These are phyloP conservation scores for Cercospora zeina DNA, from an alignment of 2,329 filamentous ascomycete species.

Conservation along the genomic window DNA sequence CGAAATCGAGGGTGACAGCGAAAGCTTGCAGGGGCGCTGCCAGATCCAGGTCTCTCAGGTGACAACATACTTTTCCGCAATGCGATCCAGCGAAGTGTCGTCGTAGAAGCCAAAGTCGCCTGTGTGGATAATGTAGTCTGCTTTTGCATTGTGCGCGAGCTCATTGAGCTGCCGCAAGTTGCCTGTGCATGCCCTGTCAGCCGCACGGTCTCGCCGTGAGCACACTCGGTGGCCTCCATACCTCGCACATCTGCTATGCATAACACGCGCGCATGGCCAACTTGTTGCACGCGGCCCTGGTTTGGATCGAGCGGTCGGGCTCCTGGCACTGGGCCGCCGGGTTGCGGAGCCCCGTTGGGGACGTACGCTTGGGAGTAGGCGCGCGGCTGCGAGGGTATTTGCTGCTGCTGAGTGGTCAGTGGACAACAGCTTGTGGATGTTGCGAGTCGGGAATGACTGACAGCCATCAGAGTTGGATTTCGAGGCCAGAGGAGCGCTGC, in stretches of 20 bases:
- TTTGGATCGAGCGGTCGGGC: constrained; percentile 53
- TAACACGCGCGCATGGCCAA: constrained; percentile 51
- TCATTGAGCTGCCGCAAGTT: constrained; percentile 95
- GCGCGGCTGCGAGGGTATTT: constrained; percentile 54
- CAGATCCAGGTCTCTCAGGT: not conserved
- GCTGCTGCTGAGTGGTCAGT: constrained; percentile 38
- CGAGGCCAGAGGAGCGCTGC: not conserved
- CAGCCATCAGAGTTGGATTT: constrained; percentile 13
- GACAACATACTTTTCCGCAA: constrained; percentile 85
- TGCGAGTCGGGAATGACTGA: constrained; percentile 1
- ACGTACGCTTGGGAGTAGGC: constrained; percentile 52
- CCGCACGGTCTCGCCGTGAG: not conserved
- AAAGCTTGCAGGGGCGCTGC: not conserved
- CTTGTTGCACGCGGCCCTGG: constrained; percentile 54
- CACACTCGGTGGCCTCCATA: constrained; percentile 34
- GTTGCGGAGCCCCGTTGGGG: constrained; percentile 46
- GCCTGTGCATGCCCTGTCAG: constrained; percentile 56
- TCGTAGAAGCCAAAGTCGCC: constrained; percentile 99
- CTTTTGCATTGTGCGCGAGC: constrained; percentile 87
- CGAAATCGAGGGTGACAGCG: not conserved
- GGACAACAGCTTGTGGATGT: not conserved
- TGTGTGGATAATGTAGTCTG: constrained; percentile 97
- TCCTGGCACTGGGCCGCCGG: constrained; percentile 42
- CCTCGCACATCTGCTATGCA: constrained; percentile 57
- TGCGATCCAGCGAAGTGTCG: constrained; percentile 89